A percentile compares a stretch with the other conserved stretches of the same genome.
These are phyloP conservation scores for Discostella pseudostelligera DNA, from an alignment of 108 stramenopile genomes.

Conservation along the genomic window DNA sequence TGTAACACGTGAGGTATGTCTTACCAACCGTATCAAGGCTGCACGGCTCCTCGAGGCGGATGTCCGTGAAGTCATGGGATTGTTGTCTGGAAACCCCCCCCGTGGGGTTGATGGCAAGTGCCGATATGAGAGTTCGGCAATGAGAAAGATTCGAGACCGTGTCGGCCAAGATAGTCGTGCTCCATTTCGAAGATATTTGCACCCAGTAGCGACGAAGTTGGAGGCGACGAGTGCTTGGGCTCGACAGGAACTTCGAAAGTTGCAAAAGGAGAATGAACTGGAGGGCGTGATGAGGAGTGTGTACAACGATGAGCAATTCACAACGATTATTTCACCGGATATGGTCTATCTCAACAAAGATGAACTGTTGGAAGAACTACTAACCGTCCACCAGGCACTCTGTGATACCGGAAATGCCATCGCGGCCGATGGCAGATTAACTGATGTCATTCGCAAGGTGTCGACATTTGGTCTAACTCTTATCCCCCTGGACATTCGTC, in stretches of 20 bases:
- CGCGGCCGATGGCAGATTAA: conserved; percentile 82
- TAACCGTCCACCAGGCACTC: conserved; percentile 81
- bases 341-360: conserved; percentile 65
- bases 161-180: conserved; percentile 63
- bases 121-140: conserved; percentile 20
- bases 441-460: conserved; percentile 87
- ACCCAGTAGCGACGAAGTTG: conserved; percentile 67
- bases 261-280: conserved; percentile 21
- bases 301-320: conserved; percentile 3
- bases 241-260: conserved; percentile 43
- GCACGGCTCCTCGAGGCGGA: conserved; percentile 75
- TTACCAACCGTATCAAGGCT: conserved; percentile 83
- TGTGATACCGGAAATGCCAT: conserved; percentile 74
- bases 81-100: conserved; percentile 57
- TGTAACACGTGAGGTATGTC: conserved; percentile 85
- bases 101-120: conserved; percentile 11
- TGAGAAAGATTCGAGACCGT: conserved; percentile 42
- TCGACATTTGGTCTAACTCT: conserved; percentile 92
- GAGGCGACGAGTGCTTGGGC: conserved; percentile 65
- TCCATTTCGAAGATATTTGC: conserved; percentile 67
- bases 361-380: conserved; percentile 80
- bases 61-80: conserved; percentile 54
- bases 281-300: not conserved
- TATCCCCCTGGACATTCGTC: conserved; percentile 90
- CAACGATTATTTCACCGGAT: conserved; percentile 12